A percentile compares a stretch with the other conserved stretches of the same genome.
Evolutionary conservation across 208 protist genomes (phyloP).

Genomic region (Sergeia podlipaevii): DNA sequence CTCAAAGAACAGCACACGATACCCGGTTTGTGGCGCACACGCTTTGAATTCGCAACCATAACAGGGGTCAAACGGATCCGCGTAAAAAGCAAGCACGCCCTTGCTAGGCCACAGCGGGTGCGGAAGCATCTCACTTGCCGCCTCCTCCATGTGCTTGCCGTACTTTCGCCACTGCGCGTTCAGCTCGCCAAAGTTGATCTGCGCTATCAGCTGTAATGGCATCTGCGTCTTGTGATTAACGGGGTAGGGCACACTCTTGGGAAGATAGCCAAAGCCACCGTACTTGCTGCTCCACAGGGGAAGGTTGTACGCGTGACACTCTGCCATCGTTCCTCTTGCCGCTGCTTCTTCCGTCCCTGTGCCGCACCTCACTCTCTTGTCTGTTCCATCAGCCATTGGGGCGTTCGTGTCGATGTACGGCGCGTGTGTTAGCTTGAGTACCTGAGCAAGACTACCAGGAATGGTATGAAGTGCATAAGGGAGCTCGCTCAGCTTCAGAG

Average conservation of each 20-base stretch:
- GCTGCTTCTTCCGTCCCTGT: not conserved
- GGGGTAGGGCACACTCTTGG: slow-evolving; percentile 11
- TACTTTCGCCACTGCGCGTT: slow-evolving; percentile 11
- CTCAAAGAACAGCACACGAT: slow-evolving; percentile 20
- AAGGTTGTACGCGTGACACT: slow-evolving; percentile 3
- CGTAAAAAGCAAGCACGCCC: slow-evolving; percentile 19
- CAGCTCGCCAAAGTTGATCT: slow-evolving; percentile 24
- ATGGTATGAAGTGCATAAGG: slow-evolving; percentile 3
- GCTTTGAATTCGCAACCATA: slow-evolving; percentile 4
- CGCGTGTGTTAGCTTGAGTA: not conserved
- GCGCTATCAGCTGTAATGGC: slow-evolving; percentile 15
- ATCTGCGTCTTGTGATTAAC: not conserved
- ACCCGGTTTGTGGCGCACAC: not conserved
- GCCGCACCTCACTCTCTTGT: not conserved
- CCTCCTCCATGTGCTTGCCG: not conserved
- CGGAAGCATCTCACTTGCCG: not conserved
- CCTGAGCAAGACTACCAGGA: not conserved
- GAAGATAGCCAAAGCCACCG: slow-evolving; percentile 21
- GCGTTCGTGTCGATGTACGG: not conserved
- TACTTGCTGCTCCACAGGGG: slow-evolving; percentile 23
- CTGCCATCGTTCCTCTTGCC: not conserved
- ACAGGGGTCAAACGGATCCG: slow-evolving; percentile 14
- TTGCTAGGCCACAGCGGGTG: slow-evolving; percentile 5
- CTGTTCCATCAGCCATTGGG: not conserved
- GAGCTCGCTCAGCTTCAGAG: not conserved